These are phyloP conservation scores for Suhomyces bribrorum DNA, from an alignment of 1,139 yeast species.

Conservation along the genomic window DNA sequence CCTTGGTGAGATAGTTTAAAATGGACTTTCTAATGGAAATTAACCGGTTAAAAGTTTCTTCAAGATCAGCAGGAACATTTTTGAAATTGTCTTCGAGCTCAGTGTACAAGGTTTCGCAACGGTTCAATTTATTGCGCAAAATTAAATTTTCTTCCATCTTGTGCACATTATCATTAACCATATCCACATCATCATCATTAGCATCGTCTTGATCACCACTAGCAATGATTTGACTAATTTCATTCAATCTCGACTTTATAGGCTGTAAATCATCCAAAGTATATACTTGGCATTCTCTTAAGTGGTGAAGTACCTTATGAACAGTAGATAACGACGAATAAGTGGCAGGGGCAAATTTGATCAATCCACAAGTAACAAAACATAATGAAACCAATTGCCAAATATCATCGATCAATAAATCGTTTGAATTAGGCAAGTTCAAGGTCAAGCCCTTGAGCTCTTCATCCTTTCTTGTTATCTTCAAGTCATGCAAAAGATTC, in stretches of 20 bases:
- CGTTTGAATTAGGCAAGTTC: constrained; percentile 51
- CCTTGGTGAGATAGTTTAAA: constrained; percentile 32
- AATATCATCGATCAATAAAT: constrained; percentile 78
- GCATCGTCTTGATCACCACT: constrained; percentile 29
- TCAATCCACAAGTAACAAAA: constrained; percentile 87
- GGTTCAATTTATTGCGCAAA: constrained; percentile 58
- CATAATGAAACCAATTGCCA: constrained; percentile 84
- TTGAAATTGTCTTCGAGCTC: constrained; percentile 55
- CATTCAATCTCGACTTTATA: constrained; percentile 66
- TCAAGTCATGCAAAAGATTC: constrained; percentile 50
- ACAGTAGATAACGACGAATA: constrained; percentile 88
- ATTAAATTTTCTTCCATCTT: constrained; percentile 58
- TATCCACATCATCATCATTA: constrained; percentile 17
- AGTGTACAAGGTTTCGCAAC: constrained; percentile 56
- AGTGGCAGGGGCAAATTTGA: constrained; percentile 89
- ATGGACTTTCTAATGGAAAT: constrained; percentile 36
- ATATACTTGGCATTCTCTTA: constrained; percentile 76
- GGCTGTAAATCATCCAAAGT: constrained; percentile 83
- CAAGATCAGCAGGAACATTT: constrained; percentile 57
- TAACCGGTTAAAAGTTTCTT: constrained; percentile 51
- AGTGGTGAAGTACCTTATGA: constrained; percentile 74
- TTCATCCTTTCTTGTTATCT: constrained; percentile 48
- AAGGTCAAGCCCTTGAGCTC: constrained; percentile 48
- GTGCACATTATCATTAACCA: constrained; percentile 22
- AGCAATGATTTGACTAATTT: constrained; percentile 60